phyloP scores from a whole-genome alignment of 805 yeast species.

The Schizosaccharomyces cryophilus region DNA sequence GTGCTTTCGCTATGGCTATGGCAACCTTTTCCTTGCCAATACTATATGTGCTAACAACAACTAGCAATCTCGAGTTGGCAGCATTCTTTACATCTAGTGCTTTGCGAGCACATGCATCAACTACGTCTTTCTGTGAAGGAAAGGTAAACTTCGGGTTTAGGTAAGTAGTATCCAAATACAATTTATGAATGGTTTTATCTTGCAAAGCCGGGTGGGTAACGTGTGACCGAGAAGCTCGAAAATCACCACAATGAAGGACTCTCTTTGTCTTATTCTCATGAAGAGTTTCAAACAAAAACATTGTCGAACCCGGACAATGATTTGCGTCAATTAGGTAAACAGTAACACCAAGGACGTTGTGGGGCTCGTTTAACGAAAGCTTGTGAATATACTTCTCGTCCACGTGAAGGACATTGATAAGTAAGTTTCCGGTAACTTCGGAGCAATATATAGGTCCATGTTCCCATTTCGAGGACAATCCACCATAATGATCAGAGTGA shows the following conservation, averaged over 20 bases:
- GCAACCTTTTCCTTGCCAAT: slow-evolving; percentile 86
- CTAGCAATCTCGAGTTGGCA: slow-evolving; percentile 18
- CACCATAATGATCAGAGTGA: slow-evolving; percentile 88
- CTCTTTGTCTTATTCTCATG: slow-evolving; percentile 4
- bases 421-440: slow-evolving; percentile 35
- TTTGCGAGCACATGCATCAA: slow-evolving; percentile 27
- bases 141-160: slow-evolving; percentile 48
- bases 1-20: slow-evolving; percentile 18
- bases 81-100: not conserved
- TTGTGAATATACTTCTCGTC: slow-evolving; percentile 19
- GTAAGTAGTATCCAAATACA: slow-evolving; percentile 82
- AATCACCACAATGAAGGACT: slow-evolving; percentile 78
- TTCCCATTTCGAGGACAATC: slow-evolving; percentile 54
- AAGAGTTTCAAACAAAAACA: slow-evolving; percentile 37
- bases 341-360: slow-evolving; percentile 21
- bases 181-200: slow-evolving; percentile 23
- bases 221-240: slow-evolving; percentile 39
- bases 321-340: slow-evolving; percentile 62
- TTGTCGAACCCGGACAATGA: slow-evolving; percentile 89
- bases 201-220: slow-evolving; percentile 16
- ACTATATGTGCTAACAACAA: slow-evolving; percentile 65
- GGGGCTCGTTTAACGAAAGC: slow-evolving; percentile 21
- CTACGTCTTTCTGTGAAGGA: slow-evolving; percentile 51
- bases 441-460: slow-evolving; percentile 53
- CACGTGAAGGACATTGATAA: slow-evolving; percentile 30